Base-by-base conservation (phyloP, 1,139 yeast genomes). In the Magnusiomyces paraingens region DNA sequence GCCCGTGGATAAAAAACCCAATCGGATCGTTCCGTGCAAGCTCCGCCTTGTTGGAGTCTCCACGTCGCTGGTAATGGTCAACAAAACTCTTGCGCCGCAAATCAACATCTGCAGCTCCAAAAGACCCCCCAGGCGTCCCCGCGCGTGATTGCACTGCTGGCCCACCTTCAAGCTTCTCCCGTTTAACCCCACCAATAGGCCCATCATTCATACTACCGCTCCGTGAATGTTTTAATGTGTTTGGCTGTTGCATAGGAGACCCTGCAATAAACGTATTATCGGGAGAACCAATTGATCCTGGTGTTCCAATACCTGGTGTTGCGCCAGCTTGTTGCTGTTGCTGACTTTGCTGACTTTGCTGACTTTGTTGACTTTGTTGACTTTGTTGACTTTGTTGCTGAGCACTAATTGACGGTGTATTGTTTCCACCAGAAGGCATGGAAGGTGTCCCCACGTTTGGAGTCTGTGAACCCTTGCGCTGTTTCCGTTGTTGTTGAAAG, bases 1-100 rank as follows among this genome's bases (percentile, higher is more conserved):
- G 35, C 4, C 50, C 50, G 14, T 39, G 41, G 11, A 47, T 36
- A n/a, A 47, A 32, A 21, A 39, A 36, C 4, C 35, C 50, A 47
- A 47, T 32, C 12, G 47, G 47, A 5, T 26, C 32, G 32, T 26
- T 26, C 32, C 32, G 32, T 8, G 8, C 32, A 26, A 26, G 32
- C 8, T 26, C 32, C 8, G 32, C 32, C 32, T 26, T 26, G 32
- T 26, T 26, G 32, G 32, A 26, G 32, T 26, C 32, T 26, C 32
- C 32, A 26, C 8, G 32, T 26, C 32, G 32, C 32, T 26, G 32
- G 32, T 26, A 26, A 8, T 26, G 32, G 32, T 26, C 32, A 26
- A 26, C 32, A 26, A 26, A 26, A 26, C 32, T 26, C 32, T 8
- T 26, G 32, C 32, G 32, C 8, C 32, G 32, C 8, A 26, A 26